These are phyloP conservation scores for Plenodomus biglobosus DNA, from an alignment of 2,329 filamentous ascomycete genomes.

Conservation along the genomic window DNA sequence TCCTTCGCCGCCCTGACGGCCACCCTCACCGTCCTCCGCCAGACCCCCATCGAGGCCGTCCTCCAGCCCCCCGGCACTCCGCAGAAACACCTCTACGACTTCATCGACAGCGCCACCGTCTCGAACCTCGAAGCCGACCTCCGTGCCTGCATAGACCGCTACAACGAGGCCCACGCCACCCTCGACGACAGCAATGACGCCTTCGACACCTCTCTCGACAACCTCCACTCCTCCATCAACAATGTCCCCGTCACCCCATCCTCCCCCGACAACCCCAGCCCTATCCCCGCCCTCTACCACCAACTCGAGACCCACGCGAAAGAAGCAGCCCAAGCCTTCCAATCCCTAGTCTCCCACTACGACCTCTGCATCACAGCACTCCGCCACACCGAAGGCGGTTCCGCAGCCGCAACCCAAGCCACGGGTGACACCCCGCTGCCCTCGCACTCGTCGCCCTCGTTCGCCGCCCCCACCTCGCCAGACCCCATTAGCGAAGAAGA, in stretches of 20 bases:
- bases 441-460: constrained; percentile 27
- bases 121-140: constrained; percentile 65
- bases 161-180: constrained; percentile 67
- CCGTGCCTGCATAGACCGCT: constrained; percentile 69
- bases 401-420: constrained; percentile 50
- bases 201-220: constrained; percentile 71
- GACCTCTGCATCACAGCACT: constrained; percentile 91
- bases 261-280: constrained; percentile 37
- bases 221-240: constrained; percentile 40
- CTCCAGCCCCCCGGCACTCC: constrained; percentile 57
- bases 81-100: constrained; percentile 69
- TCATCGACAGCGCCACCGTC: constrained; percentile 73
- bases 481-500: constrained; percentile 76
- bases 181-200: constrained; percentile 58
- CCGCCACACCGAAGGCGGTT: constrained; percentile 74
- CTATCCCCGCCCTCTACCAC: constrained; percentile 52
- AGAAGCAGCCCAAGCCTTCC: constrained; percentile 77
- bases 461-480: constrained; percentile 49
- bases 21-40: constrained; percentile 66
- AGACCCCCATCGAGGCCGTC: constrained; percentile 64
- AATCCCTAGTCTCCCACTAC: constrained; percentile 83
- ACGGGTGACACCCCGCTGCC: constrained; percentile 23
- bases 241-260: constrained; percentile 36
- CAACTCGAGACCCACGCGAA: constrained; percentile 72
- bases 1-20: constrained; percentile 65